Conservation (phyloP, 2,329 filamentous ascomycete species). For the Phaeosphaeriaceae sp. region DNA sequence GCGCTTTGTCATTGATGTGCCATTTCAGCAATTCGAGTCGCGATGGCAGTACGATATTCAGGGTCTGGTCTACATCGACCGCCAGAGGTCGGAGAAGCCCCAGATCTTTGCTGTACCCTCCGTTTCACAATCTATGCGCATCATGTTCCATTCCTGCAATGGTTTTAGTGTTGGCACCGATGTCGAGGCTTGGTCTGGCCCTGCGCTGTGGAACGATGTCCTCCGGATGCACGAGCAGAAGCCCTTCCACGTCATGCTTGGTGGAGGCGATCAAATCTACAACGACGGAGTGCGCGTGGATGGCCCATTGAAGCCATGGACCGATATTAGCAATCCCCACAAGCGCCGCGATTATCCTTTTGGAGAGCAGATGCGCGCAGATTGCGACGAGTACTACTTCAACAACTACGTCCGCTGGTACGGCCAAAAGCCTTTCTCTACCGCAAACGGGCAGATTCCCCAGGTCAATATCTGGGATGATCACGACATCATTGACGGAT, state of each 20-base stretch:
- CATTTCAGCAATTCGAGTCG: constrained; percentile 73
- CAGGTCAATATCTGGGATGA: constrained; percentile 72
- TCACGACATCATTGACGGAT: constrained; percentile 71
- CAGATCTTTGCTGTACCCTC: constrained; percentile 63
- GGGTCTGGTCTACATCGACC: constrained; percentile 66
- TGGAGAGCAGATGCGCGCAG: constrained; percentile 66
- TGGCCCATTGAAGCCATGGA: constrained; percentile 76
- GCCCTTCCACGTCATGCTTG: constrained; percentile 75
- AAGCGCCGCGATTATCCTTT: constrained; percentile 67
- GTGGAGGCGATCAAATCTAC: constrained; percentile 87
- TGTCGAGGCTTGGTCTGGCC: constrained; percentile 66
- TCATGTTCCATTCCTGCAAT: constrained; percentile 74
- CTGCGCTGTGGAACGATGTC: constrained; percentile 69
- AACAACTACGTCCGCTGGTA: constrained; percentile 72
- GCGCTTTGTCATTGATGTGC: constrained; percentile 66
- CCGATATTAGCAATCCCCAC: constrained; percentile 64
- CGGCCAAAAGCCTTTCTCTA: constrained; percentile 67
- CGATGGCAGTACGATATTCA: constrained; percentile 81
- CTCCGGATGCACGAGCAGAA: constrained; percentile 64
- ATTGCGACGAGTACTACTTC: constrained; percentile 68
- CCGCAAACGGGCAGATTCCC: constrained; percentile 66
- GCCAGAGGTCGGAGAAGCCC: constrained; percentile 44
- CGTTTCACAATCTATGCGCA: constrained; percentile 68
- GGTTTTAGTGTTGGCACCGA: constrained; percentile 72
- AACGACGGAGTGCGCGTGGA: constrained; percentile 81